Evolutionary conservation across 495 filamentous ascomycete species (phyloP).

Genomic region (Schizothecium vesticola): DNA sequence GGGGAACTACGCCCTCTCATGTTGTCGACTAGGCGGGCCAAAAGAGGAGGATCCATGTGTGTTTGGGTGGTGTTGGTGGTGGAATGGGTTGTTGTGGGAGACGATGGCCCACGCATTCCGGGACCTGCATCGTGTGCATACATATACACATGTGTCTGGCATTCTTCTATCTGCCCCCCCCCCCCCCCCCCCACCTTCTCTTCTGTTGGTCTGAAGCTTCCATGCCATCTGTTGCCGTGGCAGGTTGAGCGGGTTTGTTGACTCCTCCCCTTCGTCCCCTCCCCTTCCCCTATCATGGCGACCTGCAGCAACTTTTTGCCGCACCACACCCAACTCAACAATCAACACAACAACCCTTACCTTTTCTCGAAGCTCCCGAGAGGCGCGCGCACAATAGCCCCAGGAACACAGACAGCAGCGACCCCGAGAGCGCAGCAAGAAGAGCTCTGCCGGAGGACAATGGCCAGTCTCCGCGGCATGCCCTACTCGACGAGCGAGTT

Average conservation of each 20-base stretch:
- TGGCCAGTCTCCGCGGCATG: constrained; percentile 24
- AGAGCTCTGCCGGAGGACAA: constrained; percentile 11
- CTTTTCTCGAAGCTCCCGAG: neutral
- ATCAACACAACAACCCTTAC: neutral
- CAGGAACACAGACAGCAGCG: neutral
- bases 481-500: constrained; percentile 19
- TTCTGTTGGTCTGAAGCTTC: neutral
- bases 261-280: constrained; percentile 3
- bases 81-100: constrained; percentile 22
- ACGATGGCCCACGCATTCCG: constrained; percentile 15
- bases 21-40: neutral
- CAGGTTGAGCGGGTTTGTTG: constrained; percentile 24
- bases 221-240: constrained; percentile 28
- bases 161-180: constrained; percentile 11
- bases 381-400: neutral
- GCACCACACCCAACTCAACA: constrained; percentile 4
- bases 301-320: constrained; percentile 14
- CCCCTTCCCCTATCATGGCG: constrained; percentile 6
- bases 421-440: neutral
- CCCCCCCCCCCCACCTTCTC: constrained; percentile 5
- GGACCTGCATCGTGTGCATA: constrained; percentile 15
- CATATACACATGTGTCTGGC: constrained; percentile 34
- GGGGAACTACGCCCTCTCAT: constrained; percentile 1
- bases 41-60: neutral
- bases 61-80: constrained; percentile 2